Percentiles rank a stretch among this genome's conserved stretches.
These are phyloP conservation scores for Cladosporium oxysporum DNA, from an alignment of 2,329 filamentous ascomycete species.

Conservation along the genomic window DNA sequence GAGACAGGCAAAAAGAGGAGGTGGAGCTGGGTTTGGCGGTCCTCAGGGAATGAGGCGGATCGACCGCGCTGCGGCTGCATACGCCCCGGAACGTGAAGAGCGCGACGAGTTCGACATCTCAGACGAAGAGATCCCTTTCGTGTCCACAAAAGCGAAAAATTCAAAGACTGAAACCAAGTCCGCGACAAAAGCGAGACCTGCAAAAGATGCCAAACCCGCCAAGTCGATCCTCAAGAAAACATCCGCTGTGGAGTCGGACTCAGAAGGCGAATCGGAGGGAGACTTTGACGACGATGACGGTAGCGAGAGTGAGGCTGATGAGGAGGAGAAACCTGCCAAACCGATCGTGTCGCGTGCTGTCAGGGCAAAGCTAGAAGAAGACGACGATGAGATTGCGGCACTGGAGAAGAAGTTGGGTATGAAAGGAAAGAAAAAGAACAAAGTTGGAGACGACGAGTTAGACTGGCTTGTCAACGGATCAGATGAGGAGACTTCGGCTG, in stretches of 20 bases:
- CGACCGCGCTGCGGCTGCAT: conserved; percentile 12
- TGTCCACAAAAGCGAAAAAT: background rate
- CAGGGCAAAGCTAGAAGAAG: conserved; percentile 64
- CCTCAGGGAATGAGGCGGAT: conserved; percentile 13
- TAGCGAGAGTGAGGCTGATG: conserved; percentile 9
- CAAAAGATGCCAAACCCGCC: conserved; percentile 34
- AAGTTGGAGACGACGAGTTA: conserved; percentile 80
- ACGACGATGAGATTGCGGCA: conserved; percentile 85
- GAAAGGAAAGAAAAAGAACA: conserved; percentile 72
- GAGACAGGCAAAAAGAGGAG: conserved; percentile 61
- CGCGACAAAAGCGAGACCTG: conserved; percentile 1
- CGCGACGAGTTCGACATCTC: conserved; percentile 39
- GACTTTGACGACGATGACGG: conserved; percentile 20
- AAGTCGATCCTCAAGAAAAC: conserved; percentile 42
- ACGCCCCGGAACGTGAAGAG: conserved; percentile 22
- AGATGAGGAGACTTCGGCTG: conserved; percentile 48
- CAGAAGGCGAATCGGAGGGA: conserved; percentile 25
- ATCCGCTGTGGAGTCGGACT: conserved; percentile 14
- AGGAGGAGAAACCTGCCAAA: conserved; percentile 13
- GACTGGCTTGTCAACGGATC: conserved; percentile 72
- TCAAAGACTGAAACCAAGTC: conserved; percentile 21
- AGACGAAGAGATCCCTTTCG: conserved; percentile 25
- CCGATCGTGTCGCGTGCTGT: conserved; percentile 20
- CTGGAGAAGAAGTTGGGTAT: conserved; percentile 87
- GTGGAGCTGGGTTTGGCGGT: background rate